A percentile compares a stretch with the other conserved stretches of the same genome.
Evolutionary conservation across 2,329 filamentous ascomycete species (phyloP).

Genomic region (Pseudogymnoascus verrucosus): DNA sequence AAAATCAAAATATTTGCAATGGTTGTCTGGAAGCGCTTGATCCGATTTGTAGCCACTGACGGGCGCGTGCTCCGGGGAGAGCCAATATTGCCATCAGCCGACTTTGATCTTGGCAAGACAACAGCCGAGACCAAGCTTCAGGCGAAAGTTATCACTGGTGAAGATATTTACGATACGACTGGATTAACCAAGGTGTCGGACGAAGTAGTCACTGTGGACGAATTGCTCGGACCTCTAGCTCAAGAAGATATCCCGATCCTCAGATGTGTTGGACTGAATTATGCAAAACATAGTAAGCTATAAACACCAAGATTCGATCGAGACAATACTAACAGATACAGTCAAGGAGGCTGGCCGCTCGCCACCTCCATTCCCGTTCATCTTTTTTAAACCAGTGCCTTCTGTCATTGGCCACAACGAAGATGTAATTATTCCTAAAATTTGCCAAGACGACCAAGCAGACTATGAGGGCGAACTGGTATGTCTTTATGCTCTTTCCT

Average conservation of each 20-base stretch:
- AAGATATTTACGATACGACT: conserved; percentile 40
- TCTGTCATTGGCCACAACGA: conserved; percentile 31
- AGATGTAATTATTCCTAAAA: conserved; percentile 38
- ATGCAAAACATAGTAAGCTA: conserved; percentile 44
- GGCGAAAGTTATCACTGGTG: conserved; percentile 43
- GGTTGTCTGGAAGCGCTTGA: conserved; percentile 41
- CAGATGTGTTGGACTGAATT: conserved; percentile 52
- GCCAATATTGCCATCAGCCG: conserved; percentile 37
- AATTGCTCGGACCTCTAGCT: conserved; percentile 44
- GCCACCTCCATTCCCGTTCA: conserved; percentile 40
- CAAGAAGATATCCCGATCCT: conserved; percentile 46
- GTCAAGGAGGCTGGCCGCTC: conserved; percentile 44
- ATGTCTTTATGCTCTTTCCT: not conserved
- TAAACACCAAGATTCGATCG: not conserved
- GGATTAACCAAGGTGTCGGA: conserved; percentile 43
- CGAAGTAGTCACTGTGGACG: conserved; percentile 45
- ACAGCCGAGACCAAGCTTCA: conserved; percentile 40
- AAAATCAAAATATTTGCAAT: conserved; percentile 1
- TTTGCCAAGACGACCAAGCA: conserved; percentile 36
- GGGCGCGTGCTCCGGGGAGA: conserved; percentile 43
- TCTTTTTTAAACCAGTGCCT: conserved; percentile 42
- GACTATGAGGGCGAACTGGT: conserved; percentile 18
- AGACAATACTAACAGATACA: conserved; percentile 20
- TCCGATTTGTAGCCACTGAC: conserved; percentile 46
- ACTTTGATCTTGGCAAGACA: conserved; percentile 42